These are phyloP conservation scores for Phenoliferia sp. DNA, from an alignment of 1,284 basidiomycete genomes.

Conservation along the genomic window DNA sequence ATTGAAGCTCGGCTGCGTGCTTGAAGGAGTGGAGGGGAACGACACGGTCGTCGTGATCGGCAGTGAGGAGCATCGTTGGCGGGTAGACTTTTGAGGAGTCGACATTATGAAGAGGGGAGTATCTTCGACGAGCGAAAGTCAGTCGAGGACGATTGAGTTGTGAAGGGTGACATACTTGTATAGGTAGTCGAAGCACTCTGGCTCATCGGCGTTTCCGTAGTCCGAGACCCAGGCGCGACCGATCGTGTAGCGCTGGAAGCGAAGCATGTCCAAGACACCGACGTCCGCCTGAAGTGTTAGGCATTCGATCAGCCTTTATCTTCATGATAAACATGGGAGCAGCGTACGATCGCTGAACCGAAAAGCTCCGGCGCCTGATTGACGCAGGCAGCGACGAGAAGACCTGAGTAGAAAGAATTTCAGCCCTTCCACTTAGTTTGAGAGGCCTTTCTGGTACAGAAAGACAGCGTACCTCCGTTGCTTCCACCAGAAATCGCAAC, in stretches of 20 bases:
- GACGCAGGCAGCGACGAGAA: conserved; percentile 71
- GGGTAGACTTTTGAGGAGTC: conserved; percentile 55
- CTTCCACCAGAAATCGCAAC: conserved; percentile 67
- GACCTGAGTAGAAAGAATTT: conserved; percentile 50
- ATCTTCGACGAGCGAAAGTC: conserved; percentile 26
- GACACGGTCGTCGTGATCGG: conserved; percentile 71
- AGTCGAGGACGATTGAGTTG: neutral
- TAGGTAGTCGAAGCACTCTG: conserved; percentile 73
- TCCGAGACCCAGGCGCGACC: conserved; percentile 64
- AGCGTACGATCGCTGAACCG: conserved; percentile 72
- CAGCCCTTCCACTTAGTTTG: neutral
- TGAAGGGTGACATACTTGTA: conserved; percentile 37
- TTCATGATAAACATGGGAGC: too few species aligned
- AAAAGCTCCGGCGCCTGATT: conserved; percentile 73
- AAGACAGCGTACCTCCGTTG: conserved; percentile 57
- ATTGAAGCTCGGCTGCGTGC: conserved; percentile 65
- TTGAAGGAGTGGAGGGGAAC: conserved; percentile 79
- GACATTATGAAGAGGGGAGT: conserved; percentile 72
- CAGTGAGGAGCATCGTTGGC: conserved; percentile 64
- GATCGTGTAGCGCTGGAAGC: conserved; percentile 73
- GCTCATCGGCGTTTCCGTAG: conserved; percentile 26
- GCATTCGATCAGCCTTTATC: too few species aligned
- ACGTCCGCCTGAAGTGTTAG: too few species aligned
- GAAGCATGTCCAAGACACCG: conserved; percentile 71
- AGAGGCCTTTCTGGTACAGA: neutral